Base-by-base conservation (phyloP, 2,329 filamentous ascomycete genomes). In the Rhexocercosporidium sp. region DNA sequence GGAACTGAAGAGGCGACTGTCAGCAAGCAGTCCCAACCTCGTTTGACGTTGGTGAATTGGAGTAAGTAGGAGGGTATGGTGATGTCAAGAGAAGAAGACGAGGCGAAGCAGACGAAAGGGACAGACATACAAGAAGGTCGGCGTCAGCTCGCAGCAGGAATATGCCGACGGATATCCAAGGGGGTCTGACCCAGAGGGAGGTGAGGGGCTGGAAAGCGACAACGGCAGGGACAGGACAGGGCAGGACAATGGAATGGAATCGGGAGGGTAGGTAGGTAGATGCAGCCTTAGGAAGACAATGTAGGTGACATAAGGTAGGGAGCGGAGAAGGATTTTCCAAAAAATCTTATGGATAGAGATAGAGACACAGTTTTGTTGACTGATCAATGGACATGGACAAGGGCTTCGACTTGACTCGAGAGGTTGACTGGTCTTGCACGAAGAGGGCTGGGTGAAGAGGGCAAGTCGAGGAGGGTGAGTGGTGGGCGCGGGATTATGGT, bases 121-220 rank as follows among this genome's bases (percentile, higher is more conserved):
- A 51, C 44, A 62, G 59, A 29, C 44, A 22, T 18, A 34, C 31
- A 34, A 44, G 41, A 18, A 37, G 29, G n/a, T 31, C 53, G 37
- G 56, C 22, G 56, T 44, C 22, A 44, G 34, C 56, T 59, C 25
- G 34, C 25, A 31, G 59, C 22, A 51, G 59, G 46, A 62, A 62
- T 60, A 60, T 60, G 57, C 57, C 57, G 57, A 14, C 39, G 39
- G 37, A 60, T 60, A 57, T 57, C 54, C 54, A 57, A 57, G 34
- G 54, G 54, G 54, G 54, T 27, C 54, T 57, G 22, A 39, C 54
- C 54, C 54, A 25, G 31, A 25, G 41, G 4, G 20, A 39, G 20
- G 34, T 9, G 22, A 12, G 39, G 27, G 57, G 57, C 16, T 47
- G 37, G 57, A 20, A 37, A 31, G 20, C 22, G 31, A 20, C 29